Evolutionary conservation across 495 filamentous ascomycete genomes (phyloP).

Genomic region (Daldinia decipiens): DNA sequence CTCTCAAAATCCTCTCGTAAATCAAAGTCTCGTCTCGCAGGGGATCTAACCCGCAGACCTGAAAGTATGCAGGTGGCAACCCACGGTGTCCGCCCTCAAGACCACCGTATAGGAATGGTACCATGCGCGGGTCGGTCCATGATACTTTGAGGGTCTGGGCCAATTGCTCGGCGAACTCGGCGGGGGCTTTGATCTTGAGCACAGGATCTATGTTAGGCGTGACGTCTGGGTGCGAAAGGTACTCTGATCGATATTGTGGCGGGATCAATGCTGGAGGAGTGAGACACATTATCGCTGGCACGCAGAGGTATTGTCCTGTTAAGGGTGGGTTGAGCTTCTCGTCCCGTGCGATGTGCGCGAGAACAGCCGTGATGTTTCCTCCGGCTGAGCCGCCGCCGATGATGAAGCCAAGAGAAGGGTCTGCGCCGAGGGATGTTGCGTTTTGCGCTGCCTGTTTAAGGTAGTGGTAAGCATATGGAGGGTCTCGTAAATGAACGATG

Average conservation of each 20-base stretch:
- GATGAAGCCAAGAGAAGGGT: slow-evolving; percentile 58
- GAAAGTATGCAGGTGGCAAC: slow-evolving; percentile 51
- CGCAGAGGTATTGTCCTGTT: slow-evolving; percentile 58
- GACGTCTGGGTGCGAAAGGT: slow-evolving; percentile 38
- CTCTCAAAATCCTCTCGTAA: slow-evolving; percentile 53
- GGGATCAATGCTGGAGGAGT: slow-evolving; percentile 22
- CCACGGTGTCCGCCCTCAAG: slow-evolving; percentile 33
- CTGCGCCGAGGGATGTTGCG: slow-evolving; percentile 50
- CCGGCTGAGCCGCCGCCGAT: slow-evolving; percentile 63
- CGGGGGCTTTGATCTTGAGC: slow-evolving; percentile 13
- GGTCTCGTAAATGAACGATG: background rate
- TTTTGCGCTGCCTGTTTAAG: slow-evolving; percentile 49
- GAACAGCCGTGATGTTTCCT: slow-evolving; percentile 56
- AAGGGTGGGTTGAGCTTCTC: slow-evolving; percentile 56
- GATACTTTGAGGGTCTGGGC: slow-evolving; percentile 10
- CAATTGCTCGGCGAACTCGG: slow-evolving; percentile 11
- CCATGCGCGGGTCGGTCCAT: slow-evolving; percentile 34
- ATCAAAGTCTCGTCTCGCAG: slow-evolving; percentile 56
- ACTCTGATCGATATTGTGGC: slow-evolving; percentile 35
- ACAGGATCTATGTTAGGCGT: slow-evolving; percentile 38
- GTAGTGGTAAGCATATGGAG: slow-evolving; percentile 6
- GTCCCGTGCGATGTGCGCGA: slow-evolving; percentile 55
- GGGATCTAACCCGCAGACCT: slow-evolving; percentile 54
- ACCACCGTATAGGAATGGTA: slow-evolving; percentile 35
- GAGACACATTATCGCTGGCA: slow-evolving; percentile 49